Conservation (phyloP, 495 filamentous ascomycete species). For the Staphylotrichum longicolle region DNA sequence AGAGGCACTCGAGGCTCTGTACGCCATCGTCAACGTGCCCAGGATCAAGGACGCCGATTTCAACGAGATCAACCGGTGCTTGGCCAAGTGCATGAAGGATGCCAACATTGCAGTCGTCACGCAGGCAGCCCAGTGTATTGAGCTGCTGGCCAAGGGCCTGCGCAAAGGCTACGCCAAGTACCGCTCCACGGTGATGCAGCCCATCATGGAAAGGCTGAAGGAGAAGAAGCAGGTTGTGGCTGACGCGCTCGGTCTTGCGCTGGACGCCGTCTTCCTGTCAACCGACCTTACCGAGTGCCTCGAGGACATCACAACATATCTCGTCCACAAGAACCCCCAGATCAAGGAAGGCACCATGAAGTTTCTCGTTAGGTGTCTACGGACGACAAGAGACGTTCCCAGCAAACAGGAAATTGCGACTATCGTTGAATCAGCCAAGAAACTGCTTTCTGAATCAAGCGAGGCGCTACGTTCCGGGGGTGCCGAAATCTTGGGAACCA, state of each 20-base stretch:
- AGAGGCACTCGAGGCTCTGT: constrained; percentile 84
- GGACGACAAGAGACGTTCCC: constrained; percentile 78
- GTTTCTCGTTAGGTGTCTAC: constrained; percentile 83
- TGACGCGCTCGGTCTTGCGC: constrained; percentile 78
- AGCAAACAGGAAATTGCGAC: constrained; percentile 76
- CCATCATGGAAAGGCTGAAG: constrained; percentile 92
- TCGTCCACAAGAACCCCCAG: constrained; percentile 94
- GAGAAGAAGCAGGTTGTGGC: constrained; percentile 92
- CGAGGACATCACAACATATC: constrained; percentile 80
- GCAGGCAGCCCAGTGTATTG: constrained; percentile 90
- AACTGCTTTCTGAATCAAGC: constrained; percentile 82
- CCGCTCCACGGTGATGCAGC: constrained; percentile 70
- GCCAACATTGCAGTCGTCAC: constrained; percentile 95
- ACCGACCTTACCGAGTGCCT: constrained; percentile 79
- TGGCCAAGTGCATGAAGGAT: constrained; percentile 98
- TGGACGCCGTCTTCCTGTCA: constrained; percentile 81
- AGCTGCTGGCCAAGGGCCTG: constrained; percentile 85
- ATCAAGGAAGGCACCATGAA: constrained; percentile 92
- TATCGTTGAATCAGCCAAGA: constrained; percentile 82
- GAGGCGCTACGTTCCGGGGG: constrained; percentile 82
- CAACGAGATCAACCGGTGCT: constrained; percentile 71
- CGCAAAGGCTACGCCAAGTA: constrained; percentile 77
- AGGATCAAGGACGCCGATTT: constrained; percentile 90
- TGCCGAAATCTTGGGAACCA: constrained; percentile 85
- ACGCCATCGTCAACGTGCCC: constrained; percentile 74